A percentile compares a stretch with the other conserved stretches of the same genome.
These are phyloP conservation scores for Suhomyces kunorum DNA, from an alignment of 1,139 yeast species.

Conservation along the genomic window DNA sequence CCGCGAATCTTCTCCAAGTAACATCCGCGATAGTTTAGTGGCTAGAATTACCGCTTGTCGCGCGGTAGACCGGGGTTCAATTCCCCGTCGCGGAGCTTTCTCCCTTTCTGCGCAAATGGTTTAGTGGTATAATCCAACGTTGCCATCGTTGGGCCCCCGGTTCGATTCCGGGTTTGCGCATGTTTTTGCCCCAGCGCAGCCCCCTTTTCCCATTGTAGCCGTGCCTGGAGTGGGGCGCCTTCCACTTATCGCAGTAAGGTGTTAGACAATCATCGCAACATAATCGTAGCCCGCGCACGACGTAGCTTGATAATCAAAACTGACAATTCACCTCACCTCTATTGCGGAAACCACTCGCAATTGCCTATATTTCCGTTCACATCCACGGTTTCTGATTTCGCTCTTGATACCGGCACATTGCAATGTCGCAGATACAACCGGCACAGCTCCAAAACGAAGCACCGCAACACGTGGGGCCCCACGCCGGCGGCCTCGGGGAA, in stretches of 20 bases:
- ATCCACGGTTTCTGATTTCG: neutral
- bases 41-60: conserved; percentile 53
- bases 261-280: too few relatives aligned
- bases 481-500: neutral
- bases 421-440: conserved; percentile 7
- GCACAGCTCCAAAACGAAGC: neutral
- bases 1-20: neutral
- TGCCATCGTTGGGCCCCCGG: conserved; percentile 21
- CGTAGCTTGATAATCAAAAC: too few relatives aligned
- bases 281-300: too few relatives aligned
- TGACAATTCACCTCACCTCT: too few relatives aligned
- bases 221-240: neutral
- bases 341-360: neutral
- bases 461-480: conserved; percentile 2
- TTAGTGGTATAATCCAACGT: conserved; percentile 21
- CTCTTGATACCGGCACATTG: neutral
- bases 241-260: too few relatives aligned
- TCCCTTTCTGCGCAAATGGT: conserved; percentile 19
- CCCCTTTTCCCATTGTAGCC: neutral
- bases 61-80: conserved; percentile 72
- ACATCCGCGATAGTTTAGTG: conserved; percentile 49
- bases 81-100: conserved; percentile 64
- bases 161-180: conserved; percentile 21
- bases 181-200: conserved; percentile 3
- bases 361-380: neutral